Evolutionary conservation across 352 stramenopile genomes (phyloP), one percentile per base, ranked within the genome.

Genomic region (Globisporangium splendens): DNA sequence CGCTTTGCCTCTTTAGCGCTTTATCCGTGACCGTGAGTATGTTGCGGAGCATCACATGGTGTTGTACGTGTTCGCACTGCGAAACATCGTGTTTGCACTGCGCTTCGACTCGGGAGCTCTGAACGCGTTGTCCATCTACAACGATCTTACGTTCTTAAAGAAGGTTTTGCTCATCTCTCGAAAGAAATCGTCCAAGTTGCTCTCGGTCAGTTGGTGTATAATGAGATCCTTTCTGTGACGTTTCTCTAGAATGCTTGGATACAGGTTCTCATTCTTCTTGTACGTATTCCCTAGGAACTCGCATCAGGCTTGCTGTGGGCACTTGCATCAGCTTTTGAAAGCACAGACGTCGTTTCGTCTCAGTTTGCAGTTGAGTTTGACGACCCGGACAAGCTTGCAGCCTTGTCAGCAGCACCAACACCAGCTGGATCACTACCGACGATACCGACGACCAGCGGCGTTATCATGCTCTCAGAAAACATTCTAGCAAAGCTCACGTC

Each of bases 281-380:
- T 31, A 31, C 5, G 24, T 31, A 31, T 31, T 10, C 15, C 33
- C 15, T 39, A 66, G 60, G 60, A 66, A 20, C 22, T 66, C 12
- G 54, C 54, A 8, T 62, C 60, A 12, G 55, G 60, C n/a, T 31
- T 66, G 18, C 54, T 66, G 4, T 66, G 60, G 60, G 54, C 54
- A 4, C 60, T 66, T n/a, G 24, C 60, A 5, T 33, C 20, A 39
- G 53, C 54, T 8, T 62, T 63, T 22, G 60, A 58, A 13, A 33
- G 47, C 28, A 56, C 54, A 1, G 39, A 56, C 3, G 11, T 51
- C 22, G 18, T 61, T 0, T 38, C 54, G 0, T 24, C 24, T 0
- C 21, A 31, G 20, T 62, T 66, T 21, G 42, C 50, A 6, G 11
- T 35, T 14, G 35, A 50, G 8, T 62, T 63, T 41, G 54, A 58